Evolutionary conservation across 1,284 basidiomycete species (phyloP).

Genomic region (Apiotrichum mycotoxinovorans): DNA sequence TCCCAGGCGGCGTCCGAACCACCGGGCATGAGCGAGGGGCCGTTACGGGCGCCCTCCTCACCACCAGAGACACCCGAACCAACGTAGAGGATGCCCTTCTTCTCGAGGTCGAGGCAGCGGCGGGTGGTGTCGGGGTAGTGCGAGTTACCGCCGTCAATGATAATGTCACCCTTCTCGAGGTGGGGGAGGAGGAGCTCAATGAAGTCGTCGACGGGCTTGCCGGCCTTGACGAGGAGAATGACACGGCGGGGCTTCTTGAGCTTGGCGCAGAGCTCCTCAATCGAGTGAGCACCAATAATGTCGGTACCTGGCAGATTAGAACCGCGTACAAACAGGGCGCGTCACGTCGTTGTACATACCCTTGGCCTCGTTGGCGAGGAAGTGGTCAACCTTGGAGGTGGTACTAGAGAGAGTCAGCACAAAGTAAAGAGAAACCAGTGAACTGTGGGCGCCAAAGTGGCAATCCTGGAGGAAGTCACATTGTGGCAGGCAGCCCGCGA

Average conservation of each 20-base stretch:
- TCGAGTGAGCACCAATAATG: constrained; percentile 87
- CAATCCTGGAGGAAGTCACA: too few relatives aligned
- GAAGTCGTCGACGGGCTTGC: constrained; percentile 59
- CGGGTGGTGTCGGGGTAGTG: constrained; percentile 99
- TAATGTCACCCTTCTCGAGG: constrained; percentile 74
- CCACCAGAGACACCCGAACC: constrained; percentile 99
- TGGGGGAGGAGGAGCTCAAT: constrained; percentile 57
- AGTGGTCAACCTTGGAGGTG: constrained; percentile 90
- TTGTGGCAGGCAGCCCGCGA: too few relatives aligned
- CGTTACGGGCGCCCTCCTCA: constrained; percentile 97
- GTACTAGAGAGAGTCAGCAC: constrained; percentile 53
- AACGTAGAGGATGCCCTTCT: constrained; percentile 92
- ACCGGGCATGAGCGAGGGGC: constrained; percentile 99
- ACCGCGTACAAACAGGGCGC: too few relatives aligned
- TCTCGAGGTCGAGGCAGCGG: constrained; percentile 86
- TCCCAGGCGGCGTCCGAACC: constrained; percentile 94
- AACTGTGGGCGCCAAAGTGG: too few relatives aligned
- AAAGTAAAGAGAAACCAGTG: not conserved
- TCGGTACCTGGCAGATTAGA: constrained; percentile 69
- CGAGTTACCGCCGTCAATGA: constrained; percentile 99
- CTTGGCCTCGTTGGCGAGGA: constrained; percentile 96
- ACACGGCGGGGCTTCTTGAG: constrained; percentile 67
- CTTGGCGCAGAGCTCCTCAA: constrained; percentile 71
- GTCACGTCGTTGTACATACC: too few relatives aligned
- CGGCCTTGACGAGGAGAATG: constrained; percentile 77